Evolutionary conservation across 2,329 filamentous ascomycete species (phyloP), one percentile per base, ranked within the genome.

Genomic region (Juglanconis oblonga): DNA sequence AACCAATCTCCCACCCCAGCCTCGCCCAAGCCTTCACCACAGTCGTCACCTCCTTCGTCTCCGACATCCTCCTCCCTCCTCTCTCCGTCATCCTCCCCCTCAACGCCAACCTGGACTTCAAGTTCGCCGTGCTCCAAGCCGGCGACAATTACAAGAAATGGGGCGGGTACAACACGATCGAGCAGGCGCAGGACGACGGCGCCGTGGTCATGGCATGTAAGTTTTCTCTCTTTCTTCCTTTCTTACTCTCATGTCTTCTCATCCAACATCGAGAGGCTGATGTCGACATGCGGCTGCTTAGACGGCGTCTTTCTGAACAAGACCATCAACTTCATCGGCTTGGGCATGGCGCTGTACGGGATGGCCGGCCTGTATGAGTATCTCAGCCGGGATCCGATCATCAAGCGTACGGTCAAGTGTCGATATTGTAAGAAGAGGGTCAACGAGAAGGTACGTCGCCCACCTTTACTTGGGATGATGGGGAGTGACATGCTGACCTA

Each of bases 21-120:
- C 80, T 92, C 56, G 89, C 88, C 11, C 81, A 86, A 57, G 82
- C 87, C 33, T 91, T 92, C 71, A 91, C 88, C 3, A 80, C 85
- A 58, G 80, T 91, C 51, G 87, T 90, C 59, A 90, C 87, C 59
- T 88, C 85, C 8, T 87, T 91, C 68, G 87, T 91, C 56, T 84
- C 82, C 62, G 87, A 90, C 66, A 82, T 91, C 38, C 74, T 91
- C 50, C 82, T 91, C 63, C 89, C 89, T 5, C 79, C 89, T 0
- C 76, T 92, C 33, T 89, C 88, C 2, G 75, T 91, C 47, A 74
- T 92, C 29, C 81, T 90, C 4, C 89, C 89, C 52, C 74, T 91
- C 58, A 83, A 88, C 67, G 83, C 84, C 64, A 91, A 91, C 69
- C 81, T 92, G 68, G 86, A 89, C 68, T 84, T 90, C 73, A 90